A percentile compares a stretch with the other conserved stretches of the same genome.
Conservation (phyloP, 2,329 filamentous ascomycete species). For the Juglanconis sp. region DNA sequence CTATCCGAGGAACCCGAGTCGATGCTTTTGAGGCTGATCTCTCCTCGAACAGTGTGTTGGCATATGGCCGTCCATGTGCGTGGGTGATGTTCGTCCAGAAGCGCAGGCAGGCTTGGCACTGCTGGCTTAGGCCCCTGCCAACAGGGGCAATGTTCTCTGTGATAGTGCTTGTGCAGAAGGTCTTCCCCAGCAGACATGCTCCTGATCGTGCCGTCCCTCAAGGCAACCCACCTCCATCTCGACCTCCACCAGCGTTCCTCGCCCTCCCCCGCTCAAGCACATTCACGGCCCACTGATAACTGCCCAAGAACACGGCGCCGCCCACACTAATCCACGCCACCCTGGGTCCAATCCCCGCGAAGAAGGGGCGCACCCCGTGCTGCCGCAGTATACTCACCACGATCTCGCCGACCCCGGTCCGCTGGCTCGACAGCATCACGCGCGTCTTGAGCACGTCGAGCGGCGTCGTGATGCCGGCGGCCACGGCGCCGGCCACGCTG, state of each 20-base stretch:
- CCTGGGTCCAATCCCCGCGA: slow-evolving; percentile 74
- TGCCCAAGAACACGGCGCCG: slow-evolving; percentile 90
- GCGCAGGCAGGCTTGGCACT: too few relatives aligned
- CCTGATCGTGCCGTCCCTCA: background rate
- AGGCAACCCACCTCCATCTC: background rate
- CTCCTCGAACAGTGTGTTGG: too few relatives aligned
- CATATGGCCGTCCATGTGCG: too few relatives aligned
- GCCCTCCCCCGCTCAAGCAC: slow-evolving; percentile 47
- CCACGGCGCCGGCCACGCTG: slow-evolving; percentile 76
- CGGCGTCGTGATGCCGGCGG: slow-evolving; percentile 85
- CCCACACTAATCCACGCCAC: slow-evolving; percentile 94
- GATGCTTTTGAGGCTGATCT: too few relatives aligned
- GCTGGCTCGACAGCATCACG: slow-evolving; percentile 82
- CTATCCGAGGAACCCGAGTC: too few relatives aligned
- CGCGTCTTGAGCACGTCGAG: slow-evolving; percentile 95
- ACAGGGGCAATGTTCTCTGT: too few relatives aligned
- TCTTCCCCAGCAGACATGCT: background rate
- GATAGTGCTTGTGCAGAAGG: background rate
- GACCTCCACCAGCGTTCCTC: background rate
- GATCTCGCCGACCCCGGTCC: slow-evolving; percentile 56
- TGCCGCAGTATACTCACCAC: slow-evolving; percentile 62
- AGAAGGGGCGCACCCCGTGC: slow-evolving; percentile 66
- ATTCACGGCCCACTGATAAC: slow-evolving; percentile 87
- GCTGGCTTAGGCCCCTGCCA: too few relatives aligned
- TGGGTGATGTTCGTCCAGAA: too few relatives aligned